These are phyloP conservation scores for Ascosphaera aggregata DNA, from an alignment of 2,329 filamentous ascomycete genomes.

Conservation along the genomic window DNA sequence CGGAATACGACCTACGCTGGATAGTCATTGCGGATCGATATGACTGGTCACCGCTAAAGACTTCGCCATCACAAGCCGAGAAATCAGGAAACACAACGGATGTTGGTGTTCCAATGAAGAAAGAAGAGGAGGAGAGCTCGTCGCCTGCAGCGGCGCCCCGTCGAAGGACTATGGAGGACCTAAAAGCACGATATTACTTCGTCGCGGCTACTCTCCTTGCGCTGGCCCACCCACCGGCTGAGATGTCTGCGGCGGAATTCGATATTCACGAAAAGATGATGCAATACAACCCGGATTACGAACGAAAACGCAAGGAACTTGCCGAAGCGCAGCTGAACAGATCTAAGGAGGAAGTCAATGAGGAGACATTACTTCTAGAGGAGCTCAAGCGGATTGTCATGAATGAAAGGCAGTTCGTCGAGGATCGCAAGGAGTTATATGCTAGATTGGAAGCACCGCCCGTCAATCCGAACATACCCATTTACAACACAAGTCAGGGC, in stretches of 20 bases:
- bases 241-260: conserved; percentile 75
- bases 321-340: conserved; percentile 58
- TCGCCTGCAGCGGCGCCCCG: conserved; percentile 11
- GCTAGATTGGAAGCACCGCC: conserved; percentile 62
- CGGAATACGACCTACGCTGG: conserved; percentile 74
- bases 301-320: conserved; percentile 62
- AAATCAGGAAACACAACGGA: conserved; percentile 14
- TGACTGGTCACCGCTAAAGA: conserved; percentile 30
- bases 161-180: conserved; percentile 58
- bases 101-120: conserved; percentile 25
- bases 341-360: conserved; percentile 66
- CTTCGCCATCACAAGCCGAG: conserved; percentile 10
- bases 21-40: conserved; percentile 82
- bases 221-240: conserved; percentile 52
- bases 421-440: conserved; percentile 72
- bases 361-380: conserved; percentile 71
- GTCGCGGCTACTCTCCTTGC: conserved; percentile 67
- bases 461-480: conserved; percentile 43
- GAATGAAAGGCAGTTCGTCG: conserved; percentile 63
- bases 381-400: conserved; percentile 84
- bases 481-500: conserved; percentile 62
- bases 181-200: conserved; percentile 80
- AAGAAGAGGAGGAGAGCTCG: conserved; percentile 7
- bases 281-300: conserved; percentile 62
- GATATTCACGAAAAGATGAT: conserved; percentile 62